phyloP scores from a whole-genome alignment of 805 yeast genomes.

The Cyberlindnera nakhonratchasimensis region DNA sequence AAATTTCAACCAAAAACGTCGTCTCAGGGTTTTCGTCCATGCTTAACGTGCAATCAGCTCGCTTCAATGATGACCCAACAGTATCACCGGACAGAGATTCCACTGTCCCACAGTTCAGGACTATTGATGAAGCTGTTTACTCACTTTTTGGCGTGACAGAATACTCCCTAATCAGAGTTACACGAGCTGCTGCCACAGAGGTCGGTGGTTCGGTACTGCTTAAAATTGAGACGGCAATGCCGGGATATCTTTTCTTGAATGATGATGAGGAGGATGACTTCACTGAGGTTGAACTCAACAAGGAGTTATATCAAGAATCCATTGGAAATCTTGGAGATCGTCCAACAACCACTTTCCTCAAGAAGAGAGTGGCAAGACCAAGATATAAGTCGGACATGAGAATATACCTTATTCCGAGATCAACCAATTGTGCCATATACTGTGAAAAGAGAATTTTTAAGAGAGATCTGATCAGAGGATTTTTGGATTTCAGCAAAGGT shows the following conservation, averaged over 20 bases:
- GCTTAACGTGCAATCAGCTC: slow-evolving; percentile 21
- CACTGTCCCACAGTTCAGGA: slow-evolving; percentile 33
- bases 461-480: slow-evolving; percentile 49
- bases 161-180: slow-evolving; percentile 47
- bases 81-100: slow-evolving; percentile 1
- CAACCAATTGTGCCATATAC: slow-evolving; percentile 39
- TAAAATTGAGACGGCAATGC: slow-evolving; percentile 52
- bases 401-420: slow-evolving; percentile 50
- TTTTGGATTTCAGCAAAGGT: slow-evolving; percentile 35
- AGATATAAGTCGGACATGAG: slow-evolving; percentile 62
- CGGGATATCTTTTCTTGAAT: slow-evolving; percentile 47
- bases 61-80: slow-evolving; percentile 28
- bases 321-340: slow-evolving; percentile 36
- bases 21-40: slow-evolving; percentile 24
- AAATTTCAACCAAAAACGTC: slow-evolving; percentile 22
- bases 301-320: slow-evolving; percentile 19
- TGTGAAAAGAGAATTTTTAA: slow-evolving; percentile 48
- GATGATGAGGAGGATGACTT: slow-evolving; percentile 41
- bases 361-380: slow-evolving; percentile 58
- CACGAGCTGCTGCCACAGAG: slow-evolving; percentile 52
- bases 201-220: slow-evolving; percentile 48
- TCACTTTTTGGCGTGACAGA: slow-evolving; percentile 39
- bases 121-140: slow-evolving; percentile 45
- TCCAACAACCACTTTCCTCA: slow-evolving; percentile 48
- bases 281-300: slow-evolving; percentile 18